Evolutionary conservation across 768 basidiomycete genomes (phyloP), one percentile per base, ranked within the genome.

Genomic region (Phanerodontia chrysosporium): DNA sequence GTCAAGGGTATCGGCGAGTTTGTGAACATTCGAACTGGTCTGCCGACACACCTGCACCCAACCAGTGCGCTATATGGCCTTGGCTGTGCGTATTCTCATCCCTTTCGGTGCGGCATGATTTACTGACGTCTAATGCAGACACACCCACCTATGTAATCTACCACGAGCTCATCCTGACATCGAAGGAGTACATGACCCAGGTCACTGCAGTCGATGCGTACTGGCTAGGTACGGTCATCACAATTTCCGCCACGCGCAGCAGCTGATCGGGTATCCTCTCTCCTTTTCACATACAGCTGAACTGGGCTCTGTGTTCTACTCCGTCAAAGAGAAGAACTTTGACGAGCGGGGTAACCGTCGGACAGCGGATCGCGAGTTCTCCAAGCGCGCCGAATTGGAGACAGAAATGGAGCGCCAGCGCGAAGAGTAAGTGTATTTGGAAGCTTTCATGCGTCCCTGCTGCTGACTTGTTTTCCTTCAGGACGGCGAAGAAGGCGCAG

Each of bases 1-100:
- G 96, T 96, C 36, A 99, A 99, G 78, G 97, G 97, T 70, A 98
- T 98, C 63, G 96, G 96, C 60, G 97, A 99, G 74, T 99, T 97
- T 74, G 92, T 97, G 64, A 98, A 99, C 72, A 90, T 96, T 64
- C 84, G 97, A 48, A 94, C 95, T 25, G 97, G 91, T 56, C 76
- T 98, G 29, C 95, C 97, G 5, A 97, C 95, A 32, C 94, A 98
- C 70, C 76, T 98, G 30, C 97, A 99, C 69, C 96, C 97, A 0
- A 98, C 97, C 0, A 96, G 93, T 67, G 95, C 97, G 3, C 76
- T 99, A 55, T 98, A 95, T 70, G 96, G 97, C 10, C 81, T 98
- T 55, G 97, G 96, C 68, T 98, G 93, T 93, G 70, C 74, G 89
- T 78, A 14, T 60, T 5, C 25, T 21, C 56, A 49, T 51, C 32